phyloP scores from a whole-genome alignment of 1,139 yeast genomes.

The Eremothecium cymbalariae region DNA sequence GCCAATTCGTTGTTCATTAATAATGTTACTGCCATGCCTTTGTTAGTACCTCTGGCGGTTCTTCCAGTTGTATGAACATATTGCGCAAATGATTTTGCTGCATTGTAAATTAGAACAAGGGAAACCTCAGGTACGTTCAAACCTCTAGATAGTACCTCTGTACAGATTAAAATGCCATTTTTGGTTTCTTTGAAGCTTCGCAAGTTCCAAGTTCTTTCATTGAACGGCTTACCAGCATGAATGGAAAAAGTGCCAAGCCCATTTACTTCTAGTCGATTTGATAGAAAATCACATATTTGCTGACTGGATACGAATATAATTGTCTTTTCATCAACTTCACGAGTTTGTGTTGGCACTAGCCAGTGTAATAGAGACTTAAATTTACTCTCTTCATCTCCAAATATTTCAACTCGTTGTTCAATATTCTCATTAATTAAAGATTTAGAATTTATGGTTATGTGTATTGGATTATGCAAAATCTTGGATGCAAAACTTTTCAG shows the following conservation, averaged over 20 bases:
- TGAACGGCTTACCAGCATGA: slow-evolving; percentile 91
- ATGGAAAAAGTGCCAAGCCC: slow-evolving; percentile 59
- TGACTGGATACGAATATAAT: slow-evolving; percentile 85
- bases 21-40: slow-evolving; percentile 74
- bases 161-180: slow-evolving; percentile 59
- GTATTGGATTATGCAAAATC: slow-evolving; percentile 55
- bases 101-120: slow-evolving; percentile 76
- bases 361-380: slow-evolving; percentile 44
- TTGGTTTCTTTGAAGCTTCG: slow-evolving; percentile 61
- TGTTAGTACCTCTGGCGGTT: slow-evolving; percentile 85
- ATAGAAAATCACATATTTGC: slow-evolving; percentile 64
- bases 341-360: slow-evolving; percentile 10
- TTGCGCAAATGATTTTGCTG: slow-evolving; percentile 90
- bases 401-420: slow-evolving; percentile 58
- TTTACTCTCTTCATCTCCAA: slow-evolving; percentile 44
- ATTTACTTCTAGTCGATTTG: slow-evolving; percentile 46
- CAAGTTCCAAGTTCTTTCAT: slow-evolving; percentile 72
- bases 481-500: slow-evolving; percentile 69
- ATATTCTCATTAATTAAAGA: slow-evolving; percentile 81
- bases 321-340: slow-evolving; percentile 42
- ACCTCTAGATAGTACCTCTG: slow-evolving; percentile 93
- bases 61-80: slow-evolving; percentile 95
- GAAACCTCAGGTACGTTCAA: slow-evolving; percentile 78
- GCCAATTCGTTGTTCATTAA: slow-evolving; percentile 56
- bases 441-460: slow-evolving; percentile 73